These are phyloP conservation scores for Dispira parvispora DNA, from an alignment of 192 early-diverging fungal species.

Conservation along the genomic window DNA sequence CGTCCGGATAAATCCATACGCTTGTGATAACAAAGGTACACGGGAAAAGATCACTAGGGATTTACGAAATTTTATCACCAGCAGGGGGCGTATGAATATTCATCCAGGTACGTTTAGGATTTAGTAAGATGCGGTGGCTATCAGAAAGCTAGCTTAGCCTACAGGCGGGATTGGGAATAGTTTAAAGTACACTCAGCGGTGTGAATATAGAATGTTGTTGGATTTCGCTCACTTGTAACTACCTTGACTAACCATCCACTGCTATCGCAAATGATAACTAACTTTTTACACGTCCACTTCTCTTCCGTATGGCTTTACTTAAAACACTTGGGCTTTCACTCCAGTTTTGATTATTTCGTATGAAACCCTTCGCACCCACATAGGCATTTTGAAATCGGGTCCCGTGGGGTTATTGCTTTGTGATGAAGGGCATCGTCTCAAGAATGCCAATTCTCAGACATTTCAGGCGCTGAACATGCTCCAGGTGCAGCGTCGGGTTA, in stretches of 20 bases:
- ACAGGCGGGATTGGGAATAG: too few relatives aligned
- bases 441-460: conserved; percentile 74
- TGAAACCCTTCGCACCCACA: conserved; percentile 79
- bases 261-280: too few relatives aligned
- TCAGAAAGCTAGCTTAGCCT: too few relatives aligned
- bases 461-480: conserved; percentile 67
- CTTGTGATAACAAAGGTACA: conserved; percentile 76
- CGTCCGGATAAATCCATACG: conserved; percentile 58
- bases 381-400: conserved; percentile 49
- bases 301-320: too few relatives aligned
- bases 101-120: conserved; percentile 38
- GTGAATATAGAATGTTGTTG: too few relatives aligned
- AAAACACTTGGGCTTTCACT: too few relatives aligned
- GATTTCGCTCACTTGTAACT: too few relatives aligned
- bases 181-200: too few relatives aligned
- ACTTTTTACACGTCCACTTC: too few relatives aligned
- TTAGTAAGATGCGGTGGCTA: too few relatives aligned
- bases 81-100: conserved; percentile 70
- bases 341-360: conserved; percentile 93
- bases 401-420: conserved; percentile 88
- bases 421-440: conserved; percentile 93
- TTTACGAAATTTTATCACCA: conserved; percentile 61
- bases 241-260: too few relatives aligned
- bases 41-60: conserved; percentile 70
- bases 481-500: conserved; percentile 81